Base-by-base conservation (phyloP, 2,329 filamentous ascomycete genomes). In the Verticillium zaregamsianum region DNA sequence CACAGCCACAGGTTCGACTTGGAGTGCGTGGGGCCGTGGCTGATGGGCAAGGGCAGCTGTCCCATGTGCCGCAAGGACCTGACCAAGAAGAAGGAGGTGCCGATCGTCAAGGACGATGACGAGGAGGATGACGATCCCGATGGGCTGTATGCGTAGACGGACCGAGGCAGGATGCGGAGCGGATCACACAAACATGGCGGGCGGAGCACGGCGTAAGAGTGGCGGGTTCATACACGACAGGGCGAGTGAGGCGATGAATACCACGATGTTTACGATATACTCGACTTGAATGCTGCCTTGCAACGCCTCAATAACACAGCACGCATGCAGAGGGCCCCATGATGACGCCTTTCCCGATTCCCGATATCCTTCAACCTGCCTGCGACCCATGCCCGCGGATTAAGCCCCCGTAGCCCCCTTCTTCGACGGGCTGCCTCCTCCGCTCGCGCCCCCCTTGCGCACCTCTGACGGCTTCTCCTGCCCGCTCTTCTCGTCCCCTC, bases 21-120 rank as follows among this genome's bases (percentile, higher is more conserved):
- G n/a, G 87, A 90, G 74, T 90, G 87, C 68, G 85, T 89, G 2
- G 83, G 81, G 3, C 86, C 87, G 7, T 90, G 87, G 87, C 71
- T 90, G 70, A 76, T 81, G 71, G 81, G 84, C 68, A 87, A 89
- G 73, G 86, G 86, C 40, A 87, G 80, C 35, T 89, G 86, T 70
- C 86, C 86, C 45, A 77, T 89, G 76, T 88, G 86, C 71, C 76
- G 87, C 63, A 80, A 83, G 70, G 84, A 87, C 68, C 73, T 89
- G 74, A 80, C 77, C 35, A 81, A 82, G 77, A 86, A 84, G 78
- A 77, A 78, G 70, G 76, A 79, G 62, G 70, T 73, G n/a, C 75
- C 76, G 20, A 71, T 76, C 14, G 74, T 76, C 17, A 76, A 79
- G 32, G 80, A 82, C 1, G 80, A 82, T 2, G 77, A 77, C 0